Base-by-base conservation (phyloP, 2,329 filamentous ascomycete genomes). In the Fonsecaea pedrosoi region DNA sequence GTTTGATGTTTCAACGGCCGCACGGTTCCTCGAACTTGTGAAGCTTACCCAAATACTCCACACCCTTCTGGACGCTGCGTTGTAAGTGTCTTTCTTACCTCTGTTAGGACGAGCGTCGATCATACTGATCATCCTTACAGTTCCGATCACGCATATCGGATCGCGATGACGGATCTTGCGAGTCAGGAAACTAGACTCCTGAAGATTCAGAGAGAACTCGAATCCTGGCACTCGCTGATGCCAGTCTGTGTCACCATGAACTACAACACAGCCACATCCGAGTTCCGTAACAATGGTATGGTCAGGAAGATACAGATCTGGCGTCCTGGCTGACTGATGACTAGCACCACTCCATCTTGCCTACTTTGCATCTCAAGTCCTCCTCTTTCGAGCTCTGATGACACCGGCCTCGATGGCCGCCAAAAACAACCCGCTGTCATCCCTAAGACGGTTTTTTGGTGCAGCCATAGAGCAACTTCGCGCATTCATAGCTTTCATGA, bases 311-410 rank as follows among this genome's bases (percentile, higher is more conserved):
- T 2, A 53, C 38, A 32, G 32, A 10, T 60, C 34, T 30, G 25
- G 56, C 45, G 62, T 13, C 13, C 3, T 12, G 38, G 21, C 58
- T 65, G 25, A 67, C 45, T 35, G 13, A 25, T 50, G 56, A 25
- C 10, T 60, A 73, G 70, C 59, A 71, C 79, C 80, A 5, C 73
- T 83, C 1, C 79, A 83, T 60, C 72, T 84, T 0, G 75, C 79
- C 0, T 82, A 78, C 59, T 82, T 80, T 38, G 78, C 81, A 32
- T 73, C 78, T 2, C 77, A 82, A 55, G 78, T 79, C 1, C 75
- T 84, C 0, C 74, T 81, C 6, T 81, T 79, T 54, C 77, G 82
- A 3, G 81, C 80, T 0, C 74, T 84, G 1, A 83, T 83, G 80
- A 78, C 77, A 13, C 82, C 82, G 4, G 80, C 81, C 0, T 82